Evolutionary conservation across 164 flowering plant species (phyloP), one percentile per base, ranked within the genome.

Genomic region (Berberis thunbergii): DNA sequence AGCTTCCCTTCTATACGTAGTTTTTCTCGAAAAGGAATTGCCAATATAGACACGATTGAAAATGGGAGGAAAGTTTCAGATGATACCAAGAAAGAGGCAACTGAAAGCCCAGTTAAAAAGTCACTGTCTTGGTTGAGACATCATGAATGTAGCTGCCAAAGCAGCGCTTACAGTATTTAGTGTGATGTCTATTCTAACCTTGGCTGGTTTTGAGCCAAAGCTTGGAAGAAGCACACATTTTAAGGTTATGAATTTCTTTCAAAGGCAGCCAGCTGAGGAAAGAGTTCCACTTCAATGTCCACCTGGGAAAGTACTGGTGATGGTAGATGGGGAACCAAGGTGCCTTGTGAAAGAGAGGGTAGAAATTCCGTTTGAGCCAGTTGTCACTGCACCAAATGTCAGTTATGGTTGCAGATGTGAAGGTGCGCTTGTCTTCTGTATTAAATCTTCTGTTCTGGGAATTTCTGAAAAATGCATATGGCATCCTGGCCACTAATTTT

Each of bases 301-400:
- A 1, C 91, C 95, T 6, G 95, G 97, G 59, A 94, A 82, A 74
- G 81, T 89, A 13, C 68, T 83, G 50, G 96, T 87, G 50, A 62
- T 84, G 63, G 96, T 86, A 71, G 65, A 77, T 75, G 95, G 93
- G 43, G 81, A 87, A 73, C 74, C 80, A 55, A 75, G 91, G 39
- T 94, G 96, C 77, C 76, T 94, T 43, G 99, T 94, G 67, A 94
- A 91, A 63, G 99, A 91, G 72, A 78, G 99, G 70, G 80, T 91
- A 59, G 90, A 85, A 69, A 70, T 94, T 68, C 99, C 96, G 7
- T 91, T 91, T 62, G 83, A 80, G 41, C 75, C 90, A 2, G 76
- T 69, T 65, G 79, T 78, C 62, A 63, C 73, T 12, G 73, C 72
- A 7, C 89, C 91, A 1, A 87, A 91, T 81, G 86, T 89, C 46